Percentiles rank a stretch among this genome's conserved stretches.
Conservation (phyloP, 805 yeast species). For the Millerago galiae region DNA sequence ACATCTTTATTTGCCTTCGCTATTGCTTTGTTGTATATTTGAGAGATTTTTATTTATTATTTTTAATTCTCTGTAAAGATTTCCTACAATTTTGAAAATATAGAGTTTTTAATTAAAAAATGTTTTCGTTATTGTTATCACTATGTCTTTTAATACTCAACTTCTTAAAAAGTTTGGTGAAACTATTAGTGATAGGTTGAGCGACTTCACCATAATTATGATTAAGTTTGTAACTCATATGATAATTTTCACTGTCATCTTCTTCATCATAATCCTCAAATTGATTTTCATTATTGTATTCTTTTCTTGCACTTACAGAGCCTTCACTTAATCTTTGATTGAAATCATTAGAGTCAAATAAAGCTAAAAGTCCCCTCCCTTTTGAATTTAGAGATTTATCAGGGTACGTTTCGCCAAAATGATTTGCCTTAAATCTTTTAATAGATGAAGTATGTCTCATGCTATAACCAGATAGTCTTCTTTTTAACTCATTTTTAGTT, state of each 20-base stretch:
- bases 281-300: slow-evolving; percentile 1
- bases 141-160: slow-evolving; percentile 2
- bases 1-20: too few relatives aligned
- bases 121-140: neutral
- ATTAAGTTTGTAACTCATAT: slow-evolving; percentile 7
- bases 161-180: neutral
- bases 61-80: neutral
- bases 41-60: neutral
- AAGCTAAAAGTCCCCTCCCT: slow-evolving; percentile 2
- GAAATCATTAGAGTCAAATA: slow-evolving; percentile 8
- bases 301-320: slow-evolving; percentile 6
- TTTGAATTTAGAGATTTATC: neutral
- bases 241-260: slow-evolving; percentile 5
- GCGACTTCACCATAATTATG: neutral
- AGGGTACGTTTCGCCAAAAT: too few relatives aligned
- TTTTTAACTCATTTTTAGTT: slow-evolving; percentile 7
- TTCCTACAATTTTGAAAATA: neutral
- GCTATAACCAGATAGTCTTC: slow-evolving; percentile 6
- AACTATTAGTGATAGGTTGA: neutral
- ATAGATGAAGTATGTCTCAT: slow-evolving; percentile 4
- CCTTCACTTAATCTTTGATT: slow-evolving; percentile 7
- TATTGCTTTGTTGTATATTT: neutral
- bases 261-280: slow-evolving; percentile 5
- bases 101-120: neutral
- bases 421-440: slow-evolving; percentile 5